phyloP scores from a whole-genome alignment of 139 green algal species.

The Chlamydomonas sp. region DNA sequence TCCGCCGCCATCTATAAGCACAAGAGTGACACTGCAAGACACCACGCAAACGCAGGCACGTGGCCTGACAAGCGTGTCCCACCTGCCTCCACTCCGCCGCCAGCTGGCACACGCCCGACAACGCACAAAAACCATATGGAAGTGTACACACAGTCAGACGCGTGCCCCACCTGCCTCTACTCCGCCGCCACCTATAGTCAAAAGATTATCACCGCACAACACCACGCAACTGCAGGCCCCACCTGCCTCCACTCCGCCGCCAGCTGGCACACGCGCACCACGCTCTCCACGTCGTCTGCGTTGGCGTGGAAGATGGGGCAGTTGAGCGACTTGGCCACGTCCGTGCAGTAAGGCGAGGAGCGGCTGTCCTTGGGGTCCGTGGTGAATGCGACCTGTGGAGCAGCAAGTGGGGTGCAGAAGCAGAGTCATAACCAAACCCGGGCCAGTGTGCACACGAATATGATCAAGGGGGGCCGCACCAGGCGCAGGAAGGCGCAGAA shows the following conservation, averaged over 20 bases:
- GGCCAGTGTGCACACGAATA: too few species aligned
- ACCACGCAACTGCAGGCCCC: neutral
- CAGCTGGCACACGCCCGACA: conserved; percentile 91
- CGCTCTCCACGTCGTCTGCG: conserved; percentile 95
- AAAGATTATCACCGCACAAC: neutral
- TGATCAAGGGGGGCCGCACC: neutral
- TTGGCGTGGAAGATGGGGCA: conserved; percentile 99
- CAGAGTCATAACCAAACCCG: neutral
- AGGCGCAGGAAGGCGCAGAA: too few species aligned
- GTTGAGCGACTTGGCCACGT: conserved; percentile 96
- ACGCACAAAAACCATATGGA: neutral
- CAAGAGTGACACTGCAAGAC: neutral
- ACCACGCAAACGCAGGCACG: neutral
- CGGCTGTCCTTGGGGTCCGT: conserved; percentile 93
- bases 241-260: conserved; percentile 93
- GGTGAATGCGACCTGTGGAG: conserved; percentile 93
- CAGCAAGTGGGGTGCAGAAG: neutral
- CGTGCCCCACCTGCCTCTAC: neutral
- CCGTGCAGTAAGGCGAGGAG: conserved; percentile 92
- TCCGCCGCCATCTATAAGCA: too few species aligned
- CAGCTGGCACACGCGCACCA: conserved; percentile 92
- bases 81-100: conserved; percentile 93
- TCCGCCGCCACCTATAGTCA: too few species aligned
- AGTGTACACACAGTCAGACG: neutral
- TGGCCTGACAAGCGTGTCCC: neutral